Conservation (phyloP, 2,329 filamentous ascomycete genomes). For the Trichoderma cornu-damae region DNA sequence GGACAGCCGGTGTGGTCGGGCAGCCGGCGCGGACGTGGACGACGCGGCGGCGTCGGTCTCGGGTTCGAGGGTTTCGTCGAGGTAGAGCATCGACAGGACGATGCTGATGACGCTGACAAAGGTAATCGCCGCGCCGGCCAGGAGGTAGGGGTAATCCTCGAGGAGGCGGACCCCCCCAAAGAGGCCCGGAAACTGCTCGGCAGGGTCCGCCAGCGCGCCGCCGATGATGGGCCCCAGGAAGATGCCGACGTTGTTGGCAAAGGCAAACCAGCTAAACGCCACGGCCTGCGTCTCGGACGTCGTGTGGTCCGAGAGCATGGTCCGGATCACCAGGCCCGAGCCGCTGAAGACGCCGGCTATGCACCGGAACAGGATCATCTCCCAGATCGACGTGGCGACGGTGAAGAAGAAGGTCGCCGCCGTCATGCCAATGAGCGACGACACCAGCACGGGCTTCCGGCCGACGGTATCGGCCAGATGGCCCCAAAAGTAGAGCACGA, state of each 20-base stretch:
- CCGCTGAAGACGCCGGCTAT: slow-evolving; percentile 69
- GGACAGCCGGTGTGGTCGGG: slow-evolving; percentile 17
- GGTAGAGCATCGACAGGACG: slow-evolving; percentile 47
- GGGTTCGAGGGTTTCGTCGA: slow-evolving; percentile 55
- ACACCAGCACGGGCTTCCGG: slow-evolving; percentile 66
- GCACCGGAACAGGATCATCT: slow-evolving; percentile 71
- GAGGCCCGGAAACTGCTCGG: slow-evolving; percentile 52
- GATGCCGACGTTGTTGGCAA: slow-evolving; percentile 68
- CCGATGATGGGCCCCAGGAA: slow-evolving; percentile 67
- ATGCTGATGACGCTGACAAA: slow-evolving; percentile 31
- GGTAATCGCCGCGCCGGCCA: slow-evolving; percentile 56
- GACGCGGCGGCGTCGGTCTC: slow-evolving; percentile 1
- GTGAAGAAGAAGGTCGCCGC: slow-evolving; percentile 62
- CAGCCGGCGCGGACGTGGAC: slow-evolving; percentile 1
- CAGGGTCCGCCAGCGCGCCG: slow-evolving; percentile 64
- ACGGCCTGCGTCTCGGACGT: slow-evolving; percentile 64
- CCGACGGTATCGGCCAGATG: slow-evolving; percentile 57
- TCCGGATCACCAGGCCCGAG: slow-evolving; percentile 66
- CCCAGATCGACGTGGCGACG: slow-evolving; percentile 57
- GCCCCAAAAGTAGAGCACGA: slow-evolving; percentile 74
- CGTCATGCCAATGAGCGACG: slow-evolving; percentile 59
- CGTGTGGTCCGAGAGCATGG: slow-evolving; percentile 71
- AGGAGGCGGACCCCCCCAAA: slow-evolving; percentile 47
- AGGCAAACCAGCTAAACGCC: slow-evolving; percentile 73
- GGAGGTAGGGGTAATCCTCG: slow-evolving; percentile 47